These are phyloP conservation scores for Paecilomyces variotii DNA, from an alignment of 2,329 filamentous ascomycete genomes.

Conservation along the genomic window DNA sequence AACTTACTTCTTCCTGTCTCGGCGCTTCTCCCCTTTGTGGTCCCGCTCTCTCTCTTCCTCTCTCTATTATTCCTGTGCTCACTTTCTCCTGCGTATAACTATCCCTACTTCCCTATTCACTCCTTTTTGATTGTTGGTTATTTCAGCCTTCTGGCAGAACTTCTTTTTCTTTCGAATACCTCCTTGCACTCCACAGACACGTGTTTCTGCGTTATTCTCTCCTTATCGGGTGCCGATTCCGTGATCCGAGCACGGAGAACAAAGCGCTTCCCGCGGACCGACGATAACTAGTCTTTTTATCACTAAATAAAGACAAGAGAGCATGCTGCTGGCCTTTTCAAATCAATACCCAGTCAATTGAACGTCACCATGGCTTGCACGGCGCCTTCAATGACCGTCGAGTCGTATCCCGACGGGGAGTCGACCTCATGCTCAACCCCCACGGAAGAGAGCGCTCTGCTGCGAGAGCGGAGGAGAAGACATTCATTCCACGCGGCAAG, in stretches of 20 bases:
- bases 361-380: slow-evolving; percentile 30
- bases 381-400: slow-evolving; percentile 31
- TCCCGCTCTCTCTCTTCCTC: slow-evolving; percentile 3
- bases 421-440: slow-evolving; percentile 21
- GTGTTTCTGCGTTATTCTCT: neutral
- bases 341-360: neutral
- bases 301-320: neutral
- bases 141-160: neutral
- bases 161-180: neutral
- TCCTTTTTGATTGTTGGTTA: neutral
- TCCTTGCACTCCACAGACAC: neutral
- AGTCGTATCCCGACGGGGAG: slow-evolving; percentile 22
- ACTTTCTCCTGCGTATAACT: slow-evolving; percentile 1
- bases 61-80: neutral
- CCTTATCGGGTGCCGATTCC: neutral
- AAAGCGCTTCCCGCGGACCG: neutral
- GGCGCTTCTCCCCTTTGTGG: neutral
- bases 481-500: slow-evolving; percentile 39
- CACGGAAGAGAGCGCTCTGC: slow-evolving; percentile 23
- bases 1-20: slow-evolving; percentile 1
- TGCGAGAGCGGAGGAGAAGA: slow-evolving; percentile 34
- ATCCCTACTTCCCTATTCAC: slow-evolving; percentile 3
- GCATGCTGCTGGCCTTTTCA: neutral
- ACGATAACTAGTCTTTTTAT: neutral
- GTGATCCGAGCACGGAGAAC: neutral